phyloP scores from a whole-genome alignment of 345 rosid species.

The Aquilaria sinensis region DNA sequence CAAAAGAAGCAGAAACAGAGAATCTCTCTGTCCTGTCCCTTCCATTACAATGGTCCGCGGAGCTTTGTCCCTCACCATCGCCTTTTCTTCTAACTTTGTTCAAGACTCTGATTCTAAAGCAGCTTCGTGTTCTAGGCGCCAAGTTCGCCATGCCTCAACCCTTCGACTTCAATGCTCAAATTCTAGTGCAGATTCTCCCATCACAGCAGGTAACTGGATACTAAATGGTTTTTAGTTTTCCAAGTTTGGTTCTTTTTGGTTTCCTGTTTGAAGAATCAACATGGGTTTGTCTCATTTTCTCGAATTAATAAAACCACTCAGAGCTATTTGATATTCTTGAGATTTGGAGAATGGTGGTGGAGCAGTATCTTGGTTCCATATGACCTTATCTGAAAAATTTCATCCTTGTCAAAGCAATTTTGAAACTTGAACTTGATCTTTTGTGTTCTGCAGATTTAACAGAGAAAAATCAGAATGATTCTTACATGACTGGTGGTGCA shows the following conservation, averaged over 20 bases:
- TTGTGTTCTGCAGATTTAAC: constrained; percentile 2
- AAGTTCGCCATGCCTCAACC: not conserved
- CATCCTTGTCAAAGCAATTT: no score
- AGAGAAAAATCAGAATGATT: constrained; percentile 30
- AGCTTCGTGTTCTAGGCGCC: not conserved
- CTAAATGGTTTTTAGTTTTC: not conserved
- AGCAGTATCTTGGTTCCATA: not conserved
- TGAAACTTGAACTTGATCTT: constrained; percentile 4
- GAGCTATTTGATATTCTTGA: no score
- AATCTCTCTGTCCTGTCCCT: not conserved
- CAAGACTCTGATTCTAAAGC: constrained; percentile 13
- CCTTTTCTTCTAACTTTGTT: constrained; percentile 14
- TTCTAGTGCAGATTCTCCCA: constrained; percentile 17
- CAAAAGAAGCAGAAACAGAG: not conserved
- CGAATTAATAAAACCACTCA: no score
- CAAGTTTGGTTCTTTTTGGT: not conserved
- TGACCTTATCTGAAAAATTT: not conserved
- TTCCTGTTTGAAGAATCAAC: not conserved
- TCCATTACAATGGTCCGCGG: constrained; percentile 21
- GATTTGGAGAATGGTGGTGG: not conserved
- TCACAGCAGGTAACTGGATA: constrained; percentile 18
- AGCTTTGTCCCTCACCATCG: constrained; percentile 13
- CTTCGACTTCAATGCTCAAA: constrained; percentile 23
- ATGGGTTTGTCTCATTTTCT: not conserved
- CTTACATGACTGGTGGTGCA: constrained; percentile 43